Conservation (phyloP, 2,329 filamentous ascomycete genomes). For the Phaeophleospora eucalypticola region DNA sequence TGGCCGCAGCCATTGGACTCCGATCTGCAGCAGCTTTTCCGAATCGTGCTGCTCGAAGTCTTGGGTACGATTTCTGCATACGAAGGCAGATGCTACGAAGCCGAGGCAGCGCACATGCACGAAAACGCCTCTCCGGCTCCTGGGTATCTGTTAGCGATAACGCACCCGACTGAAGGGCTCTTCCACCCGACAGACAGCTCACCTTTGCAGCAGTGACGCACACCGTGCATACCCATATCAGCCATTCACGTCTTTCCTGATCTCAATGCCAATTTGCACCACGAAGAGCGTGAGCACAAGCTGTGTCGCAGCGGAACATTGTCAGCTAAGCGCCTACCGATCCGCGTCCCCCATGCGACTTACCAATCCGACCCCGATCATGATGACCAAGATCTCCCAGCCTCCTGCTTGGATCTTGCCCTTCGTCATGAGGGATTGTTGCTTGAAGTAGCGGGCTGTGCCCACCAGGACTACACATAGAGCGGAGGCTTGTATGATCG, state of each 20-base stretch:
- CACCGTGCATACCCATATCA: neutral
- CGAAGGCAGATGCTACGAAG: too few relatives aligned
- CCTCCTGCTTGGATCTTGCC: conserved; percentile 57
- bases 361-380: conserved; percentile 46
- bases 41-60: too few relatives aligned
- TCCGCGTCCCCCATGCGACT: conserved; percentile 28
- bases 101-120: too few relatives aligned
- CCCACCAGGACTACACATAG: conserved; percentile 52
- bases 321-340: neutral
- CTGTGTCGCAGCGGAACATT: conserved; percentile 3
- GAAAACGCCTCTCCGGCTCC: neutral
- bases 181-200: neutral
- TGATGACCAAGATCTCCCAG: conserved; percentile 54
- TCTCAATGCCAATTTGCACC: conserved; percentile 20
- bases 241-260: conserved; percentile 7
- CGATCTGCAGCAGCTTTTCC: neutral
- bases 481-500: conserved; percentile 46
- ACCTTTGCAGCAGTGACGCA: neutral
- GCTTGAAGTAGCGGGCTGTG: conserved; percentile 56
- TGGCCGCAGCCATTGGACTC: neutral
- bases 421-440: conserved; percentile 56
- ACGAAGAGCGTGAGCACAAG: conserved; percentile 21
- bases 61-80: too few relatives aligned
- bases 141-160: neutral
- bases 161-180: neutral